These are phyloP conservation scores for Mycena haematopus DNA, from an alignment of 768 basidiomycete species.

Conservation along the genomic window DNA sequence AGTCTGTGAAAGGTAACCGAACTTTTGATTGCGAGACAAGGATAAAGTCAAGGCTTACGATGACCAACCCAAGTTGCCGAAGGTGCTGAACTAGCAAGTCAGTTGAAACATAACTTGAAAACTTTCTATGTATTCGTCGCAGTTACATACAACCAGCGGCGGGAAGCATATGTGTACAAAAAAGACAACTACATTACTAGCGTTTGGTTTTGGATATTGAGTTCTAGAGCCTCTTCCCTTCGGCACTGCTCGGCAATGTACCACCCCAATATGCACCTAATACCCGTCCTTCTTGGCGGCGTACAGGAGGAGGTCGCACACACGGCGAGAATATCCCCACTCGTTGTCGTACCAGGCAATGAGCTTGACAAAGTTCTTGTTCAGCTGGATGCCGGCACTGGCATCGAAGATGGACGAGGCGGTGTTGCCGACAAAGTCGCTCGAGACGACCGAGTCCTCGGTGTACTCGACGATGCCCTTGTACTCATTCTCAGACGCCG, in stretches of 20 bases:
- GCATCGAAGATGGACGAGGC: slow-evolving; percentile 95
- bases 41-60: too few relatives aligned
- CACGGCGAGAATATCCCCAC: slow-evolving; percentile 93
- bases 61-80: background rate
- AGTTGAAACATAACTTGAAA: slow-evolving; percentile 1
- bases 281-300: slow-evolving; percentile 75
- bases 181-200: slow-evolving; percentile 15
- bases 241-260: background rate
- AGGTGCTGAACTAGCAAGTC: too few relatives aligned
- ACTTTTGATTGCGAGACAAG: too few relatives aligned
- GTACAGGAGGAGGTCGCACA: slow-evolving; percentile 86
- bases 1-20: too few relatives aligned
- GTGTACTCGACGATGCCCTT: slow-evolving; percentile 89
- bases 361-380: slow-evolving; percentile 93
- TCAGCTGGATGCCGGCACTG: slow-evolving; percentile 89
- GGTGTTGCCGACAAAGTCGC: slow-evolving; percentile 85
- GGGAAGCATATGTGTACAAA: slow-evolving; percentile 23
- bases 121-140: slow-evolving; percentile 18
- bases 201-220: slow-evolving; percentile 8
- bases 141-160: slow-evolving; percentile 6
- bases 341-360: slow-evolving; percentile 96
- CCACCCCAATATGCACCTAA: background rate
- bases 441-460: slow-evolving; percentile 91
- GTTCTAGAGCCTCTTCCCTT: background rate
- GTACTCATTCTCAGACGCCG: slow-evolving; percentile 71